These are phyloP conservation scores for Paraconiothyrium brasiliense DNA, from an alignment of 2,329 filamentous ascomycete species.

Conservation along the genomic window DNA sequence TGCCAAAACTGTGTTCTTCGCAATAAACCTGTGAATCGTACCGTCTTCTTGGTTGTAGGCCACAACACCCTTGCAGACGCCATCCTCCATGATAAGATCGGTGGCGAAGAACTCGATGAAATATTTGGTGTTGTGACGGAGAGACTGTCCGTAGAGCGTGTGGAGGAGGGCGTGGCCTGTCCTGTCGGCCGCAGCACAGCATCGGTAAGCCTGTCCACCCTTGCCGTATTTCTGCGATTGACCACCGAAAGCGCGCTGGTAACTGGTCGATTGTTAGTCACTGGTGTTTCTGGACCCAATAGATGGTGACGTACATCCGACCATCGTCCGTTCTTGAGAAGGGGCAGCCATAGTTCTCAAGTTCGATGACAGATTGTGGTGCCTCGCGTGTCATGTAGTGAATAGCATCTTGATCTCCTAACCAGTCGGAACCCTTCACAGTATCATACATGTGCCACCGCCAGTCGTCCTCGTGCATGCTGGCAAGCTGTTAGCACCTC, in stretches of 20 bases:
- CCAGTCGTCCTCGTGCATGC: constrained; percentile 98
- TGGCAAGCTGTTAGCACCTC: constrained; percentile 27
- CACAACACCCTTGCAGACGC: constrained; percentile 94
- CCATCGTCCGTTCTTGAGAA: constrained; percentile 97
- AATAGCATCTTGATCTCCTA: constrained; percentile 96
- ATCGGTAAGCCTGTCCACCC: constrained; percentile 97
- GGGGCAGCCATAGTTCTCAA: constrained; percentile 97
- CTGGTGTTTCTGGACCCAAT: background rate
- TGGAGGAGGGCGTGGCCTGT: constrained; percentile 97
- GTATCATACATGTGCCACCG: constrained; percentile 99
- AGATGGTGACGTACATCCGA: constrained; percentile 71
- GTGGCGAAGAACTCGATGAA: constrained; percentile 99
- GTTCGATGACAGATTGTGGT: constrained; percentile 88
- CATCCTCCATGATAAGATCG: constrained; percentile 97
- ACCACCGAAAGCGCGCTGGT: constrained; percentile 98
- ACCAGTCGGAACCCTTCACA: constrained; percentile 97
- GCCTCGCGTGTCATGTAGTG: constrained; percentile 99
- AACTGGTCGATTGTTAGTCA: constrained; percentile 60
- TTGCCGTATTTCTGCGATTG: constrained; percentile 95
- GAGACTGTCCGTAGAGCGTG: constrained; percentile 97
- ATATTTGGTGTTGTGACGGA: constrained; percentile 98
- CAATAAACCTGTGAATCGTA: constrained; percentile 94
- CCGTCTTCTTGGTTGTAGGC: constrained; percentile 99
- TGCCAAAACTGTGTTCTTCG: constrained; percentile 95
- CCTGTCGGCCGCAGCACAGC: constrained; percentile 94